Base-by-base conservation (phyloP, 768 basidiomycete genomes). In the Daedalea quercina region DNA sequence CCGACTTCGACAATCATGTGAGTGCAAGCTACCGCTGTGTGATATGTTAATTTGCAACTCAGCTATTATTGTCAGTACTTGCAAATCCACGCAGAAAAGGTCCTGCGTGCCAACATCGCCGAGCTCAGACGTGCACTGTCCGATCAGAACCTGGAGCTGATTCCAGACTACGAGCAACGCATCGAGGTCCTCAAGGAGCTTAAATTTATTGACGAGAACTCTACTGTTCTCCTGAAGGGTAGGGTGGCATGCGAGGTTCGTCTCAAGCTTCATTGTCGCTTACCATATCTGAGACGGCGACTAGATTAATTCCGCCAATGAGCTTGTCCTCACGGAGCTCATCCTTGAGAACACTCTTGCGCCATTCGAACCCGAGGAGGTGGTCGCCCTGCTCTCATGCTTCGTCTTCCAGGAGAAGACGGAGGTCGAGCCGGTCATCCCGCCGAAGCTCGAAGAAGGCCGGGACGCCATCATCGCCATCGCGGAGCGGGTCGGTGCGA, bases 321-420 rank as follows among this genome's bases (percentile, higher is more conserved):
- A 98, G 63, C 87, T 99, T 23, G 81, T 99, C 45, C 75, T 98
- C 44, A 99, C 96, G 0, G 96, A 99, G 63, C 80, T 99, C 47
- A 95, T 99, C 51, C 78, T 98, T 48, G 96, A 99, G 64, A 99
- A 99, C 64, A 88, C 90, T 0, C 74, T 98, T 25, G 91, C 92
- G 6, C 73, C 74, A 13, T 98, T 90, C 65, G 93, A 93, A 44
- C 91, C 96, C 0, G 92, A 93, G 67, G 96, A 98, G 70, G 92
- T 95, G 47, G 96, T 95, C 37, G 94, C 96, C 1, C 77, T 99
- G 24, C 77, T 99, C 4, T 97, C 95, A 3, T 90, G 90, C 64
- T 98, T 99, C 65, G 87, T 99, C 40, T 99, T 99, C 69, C 96
- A 98, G 67, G 96, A 99, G 67, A 98, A 96, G 72, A 93, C 94